These are phyloP conservation scores for Murraya koenigii DNA, from an alignment of 345 rosid genomes.

Conservation along the genomic window DNA sequence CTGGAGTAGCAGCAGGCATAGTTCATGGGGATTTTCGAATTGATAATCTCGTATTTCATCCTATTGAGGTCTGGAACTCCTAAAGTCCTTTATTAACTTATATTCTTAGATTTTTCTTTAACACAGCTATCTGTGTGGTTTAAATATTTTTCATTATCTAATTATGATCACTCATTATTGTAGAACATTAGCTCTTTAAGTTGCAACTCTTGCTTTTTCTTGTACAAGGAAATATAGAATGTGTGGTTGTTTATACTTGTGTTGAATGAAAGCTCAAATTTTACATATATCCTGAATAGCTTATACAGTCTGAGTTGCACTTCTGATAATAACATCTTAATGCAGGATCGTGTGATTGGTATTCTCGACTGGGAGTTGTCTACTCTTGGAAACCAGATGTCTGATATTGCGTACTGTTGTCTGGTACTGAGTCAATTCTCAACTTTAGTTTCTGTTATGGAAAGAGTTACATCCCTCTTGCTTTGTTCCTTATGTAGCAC, in stretches of 20 bases:
- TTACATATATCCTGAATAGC: not conserved
- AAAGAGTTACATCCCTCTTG: not conserved
- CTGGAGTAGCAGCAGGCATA: slow-evolving; percentile 66
- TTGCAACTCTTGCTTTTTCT: not conserved
- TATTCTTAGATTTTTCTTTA: not conserved
- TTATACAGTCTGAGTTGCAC: not conserved
- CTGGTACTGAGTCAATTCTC: slow-evolving; percentile 51
- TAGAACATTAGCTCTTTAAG: not conserved
- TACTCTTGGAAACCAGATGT: slow-evolving; percentile 96
- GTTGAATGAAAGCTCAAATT: not conserved
- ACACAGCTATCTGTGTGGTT: not conserved
- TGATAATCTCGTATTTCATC: slow-evolving; percentile 93
- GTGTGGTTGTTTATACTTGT: not conserved
- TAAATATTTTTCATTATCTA: not conserved
- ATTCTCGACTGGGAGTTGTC: slow-evolving; percentile 97
- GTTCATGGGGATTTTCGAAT: slow-evolving; percentile 97
- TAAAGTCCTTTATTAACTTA: not conserved
- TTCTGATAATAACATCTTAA: not conserved
- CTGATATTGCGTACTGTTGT: slow-evolving; percentile 83
- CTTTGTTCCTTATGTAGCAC: not conserved
- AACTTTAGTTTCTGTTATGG: slow-evolving; percentile 12
- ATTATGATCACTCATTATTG: not conserved
- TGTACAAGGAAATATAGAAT: not conserved
- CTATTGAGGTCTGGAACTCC: slow-evolving; percentile 55
- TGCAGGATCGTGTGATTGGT: slow-evolving; percentile 91